These are phyloP conservation scores for Cystobasidium onofrii DNA, from an alignment of 768 basidiomycete species.

Conservation along the genomic window DNA sequence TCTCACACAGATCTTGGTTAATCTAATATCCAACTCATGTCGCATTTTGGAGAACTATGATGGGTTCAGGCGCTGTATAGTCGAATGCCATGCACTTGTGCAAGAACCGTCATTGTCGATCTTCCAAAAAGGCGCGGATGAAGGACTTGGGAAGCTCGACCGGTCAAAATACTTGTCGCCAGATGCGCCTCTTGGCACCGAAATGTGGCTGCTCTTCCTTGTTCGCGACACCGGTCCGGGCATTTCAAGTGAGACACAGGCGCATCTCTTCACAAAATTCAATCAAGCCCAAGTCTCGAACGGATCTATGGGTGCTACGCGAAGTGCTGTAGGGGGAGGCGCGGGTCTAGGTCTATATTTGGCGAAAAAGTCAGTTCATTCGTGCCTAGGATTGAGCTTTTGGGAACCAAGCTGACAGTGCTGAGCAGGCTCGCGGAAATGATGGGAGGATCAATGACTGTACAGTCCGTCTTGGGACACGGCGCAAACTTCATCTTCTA, in stretches of 20 bases:
- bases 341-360: constrained; percentile 22
- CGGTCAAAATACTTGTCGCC: background rate
- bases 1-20: constrained; percentile 29
- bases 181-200: background rate
- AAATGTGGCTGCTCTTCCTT: constrained; percentile 13
- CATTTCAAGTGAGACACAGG: constrained; percentile 16
- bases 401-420: no score
- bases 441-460: constrained; percentile 18
- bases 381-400: no score
- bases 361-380: background rate
- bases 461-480: background rate
- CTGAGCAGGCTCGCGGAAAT: constrained; percentile 24
- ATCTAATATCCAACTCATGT: constrained; percentile 27
- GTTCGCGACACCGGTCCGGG: constrained; percentile 27
- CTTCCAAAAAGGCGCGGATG: background rate
- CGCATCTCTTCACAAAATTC: constrained; percentile 25
- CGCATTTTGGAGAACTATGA: constrained; percentile 20
- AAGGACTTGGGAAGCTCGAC: background rate
- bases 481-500: constrained; percentile 31
- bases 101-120: background rate
- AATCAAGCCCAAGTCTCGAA: constrained; percentile 8
- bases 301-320: background rate
- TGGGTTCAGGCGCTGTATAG: background rate
- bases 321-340: constrained; percentile 22
- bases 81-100: background rate